Conservation (phyloP, 73 alveolate genomes). For the Tetrahymena elliotti region DNA sequence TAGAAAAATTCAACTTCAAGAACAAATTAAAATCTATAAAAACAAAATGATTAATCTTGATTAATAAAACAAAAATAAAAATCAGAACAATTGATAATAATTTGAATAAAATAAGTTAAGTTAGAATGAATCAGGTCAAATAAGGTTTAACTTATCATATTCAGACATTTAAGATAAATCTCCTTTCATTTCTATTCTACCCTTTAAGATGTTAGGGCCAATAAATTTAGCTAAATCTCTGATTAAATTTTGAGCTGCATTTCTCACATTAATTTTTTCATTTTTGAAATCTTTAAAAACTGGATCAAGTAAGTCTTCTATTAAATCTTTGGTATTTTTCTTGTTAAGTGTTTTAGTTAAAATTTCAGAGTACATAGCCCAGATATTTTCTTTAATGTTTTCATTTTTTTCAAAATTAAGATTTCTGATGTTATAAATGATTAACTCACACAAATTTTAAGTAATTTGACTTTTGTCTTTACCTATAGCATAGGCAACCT, state of each 20-base stretch:
- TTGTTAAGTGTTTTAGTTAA: background rate
- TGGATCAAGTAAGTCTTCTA: background rate
- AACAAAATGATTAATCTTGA: too few relatives aligned
- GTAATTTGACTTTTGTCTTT: background rate
- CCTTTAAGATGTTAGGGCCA: background rate
- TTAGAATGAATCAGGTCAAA: background rate
- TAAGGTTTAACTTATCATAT: background rate
- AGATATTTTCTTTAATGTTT: background rate
- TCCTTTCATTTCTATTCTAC: background rate
- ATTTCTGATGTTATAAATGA: background rate
- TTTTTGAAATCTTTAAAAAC: background rate
- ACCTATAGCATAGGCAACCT: background rate
- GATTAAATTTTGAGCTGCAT: background rate
- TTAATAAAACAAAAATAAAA: background rate
- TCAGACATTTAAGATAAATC: background rate
- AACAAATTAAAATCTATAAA: too few relatives aligned
- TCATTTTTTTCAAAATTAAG: background rate
- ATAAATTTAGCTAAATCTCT: background rate
- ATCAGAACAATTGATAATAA: background rate
- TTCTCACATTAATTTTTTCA: background rate
- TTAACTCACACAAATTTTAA: background rate
- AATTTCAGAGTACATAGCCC: background rate
- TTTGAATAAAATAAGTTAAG: too few relatives aligned
- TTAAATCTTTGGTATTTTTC: background rate
- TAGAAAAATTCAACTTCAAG: too few relatives aligned